These are phyloP conservation scores for Apium graveolens DNA, from an alignment of 129 eudicot genomes.

Conservation along the genomic window DNA sequence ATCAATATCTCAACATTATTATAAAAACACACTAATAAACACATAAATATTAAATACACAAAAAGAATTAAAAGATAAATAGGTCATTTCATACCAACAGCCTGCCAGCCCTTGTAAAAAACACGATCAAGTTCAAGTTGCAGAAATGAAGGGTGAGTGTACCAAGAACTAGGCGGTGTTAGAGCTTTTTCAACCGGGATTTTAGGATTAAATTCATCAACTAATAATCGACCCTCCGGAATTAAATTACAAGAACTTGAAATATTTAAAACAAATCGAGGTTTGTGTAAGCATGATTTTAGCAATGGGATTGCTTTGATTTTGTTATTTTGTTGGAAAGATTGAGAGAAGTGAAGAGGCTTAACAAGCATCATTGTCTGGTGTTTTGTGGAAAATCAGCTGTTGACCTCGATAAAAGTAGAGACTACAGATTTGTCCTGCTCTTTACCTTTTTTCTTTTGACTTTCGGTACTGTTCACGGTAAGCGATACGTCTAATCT, in stretches of 20 bases:
- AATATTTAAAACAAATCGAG: neutral
- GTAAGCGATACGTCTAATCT: too few relatives aligned
- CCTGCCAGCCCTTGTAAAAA: constrained; percentile 87
- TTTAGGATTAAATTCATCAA: constrained; percentile 57
- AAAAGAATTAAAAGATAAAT: neutral
- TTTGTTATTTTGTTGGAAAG: neutral
- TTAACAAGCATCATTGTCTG: neutral
- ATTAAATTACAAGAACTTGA: neutral
- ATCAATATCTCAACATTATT: neutral
- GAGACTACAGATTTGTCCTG: too few relatives aligned
- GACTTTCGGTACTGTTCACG: too few relatives aligned
- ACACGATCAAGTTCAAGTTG: constrained; percentile 59
- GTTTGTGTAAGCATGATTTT: neutral
- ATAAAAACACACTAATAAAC: neutral
- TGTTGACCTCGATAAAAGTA: neutral
- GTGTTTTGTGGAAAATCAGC: neutral
- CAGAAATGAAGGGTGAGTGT: constrained; percentile 49
- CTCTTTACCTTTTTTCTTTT: too few relatives aligned
- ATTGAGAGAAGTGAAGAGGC: neutral
- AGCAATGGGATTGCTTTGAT: neutral
- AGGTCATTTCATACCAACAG: constrained; percentile 44
- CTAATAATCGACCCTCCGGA: constrained; percentile 21
- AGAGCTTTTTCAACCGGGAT: constrained; percentile 71
- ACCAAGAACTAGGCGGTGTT: constrained; percentile 96
- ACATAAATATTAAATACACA: neutral